Evolutionary conservation across 2,329 filamentous ascomycete genomes (phyloP).

Genomic region (Alternaria sp.): DNA sequence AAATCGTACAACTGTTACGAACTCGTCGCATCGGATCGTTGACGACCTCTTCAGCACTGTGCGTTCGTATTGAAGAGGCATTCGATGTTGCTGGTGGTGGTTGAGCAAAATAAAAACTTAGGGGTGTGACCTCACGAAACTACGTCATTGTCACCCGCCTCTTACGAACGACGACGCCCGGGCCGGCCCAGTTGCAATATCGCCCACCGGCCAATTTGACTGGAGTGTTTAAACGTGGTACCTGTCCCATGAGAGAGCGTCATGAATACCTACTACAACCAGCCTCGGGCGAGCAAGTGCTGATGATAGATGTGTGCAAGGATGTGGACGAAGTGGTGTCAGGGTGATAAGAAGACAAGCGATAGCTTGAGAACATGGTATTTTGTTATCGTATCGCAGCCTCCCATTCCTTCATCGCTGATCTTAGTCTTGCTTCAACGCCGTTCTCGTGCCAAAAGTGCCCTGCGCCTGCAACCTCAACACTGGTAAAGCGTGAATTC

Average conservation of each 20-base stretch:
- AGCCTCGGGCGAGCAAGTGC: background rate
- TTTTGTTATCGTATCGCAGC: slow-evolving; percentile 34
- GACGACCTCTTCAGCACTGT: background rate
- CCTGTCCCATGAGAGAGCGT: background rate
- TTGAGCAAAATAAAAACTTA: background rate
- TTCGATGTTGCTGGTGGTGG: background rate
- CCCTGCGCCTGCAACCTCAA: slow-evolving; percentile 57
- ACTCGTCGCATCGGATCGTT: background rate
- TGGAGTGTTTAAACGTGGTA: background rate
- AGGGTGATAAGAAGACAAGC: background rate
- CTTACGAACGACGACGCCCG: background rate
- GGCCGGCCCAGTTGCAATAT: background rate
- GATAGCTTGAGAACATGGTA: background rate
- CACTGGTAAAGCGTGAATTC: slow-evolving; percentile 46
- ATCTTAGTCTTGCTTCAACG: slow-evolving; percentile 49
- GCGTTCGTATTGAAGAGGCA: background rate
- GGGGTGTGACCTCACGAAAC: background rate
- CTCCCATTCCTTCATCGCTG: slow-evolving; percentile 51
- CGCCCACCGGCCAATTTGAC: too few species aligned
- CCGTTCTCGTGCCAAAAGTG: slow-evolving; percentile 59
- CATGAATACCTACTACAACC: background rate
- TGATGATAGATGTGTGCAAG: background rate
- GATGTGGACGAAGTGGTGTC: background rate
- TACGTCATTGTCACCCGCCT: background rate
- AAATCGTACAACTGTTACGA: background rate